These are phyloP conservation scores for Cymbopogon flexuosus DNA, from an alignment of 202 grass and related monocot genomes.

Conservation along the genomic window DNA sequence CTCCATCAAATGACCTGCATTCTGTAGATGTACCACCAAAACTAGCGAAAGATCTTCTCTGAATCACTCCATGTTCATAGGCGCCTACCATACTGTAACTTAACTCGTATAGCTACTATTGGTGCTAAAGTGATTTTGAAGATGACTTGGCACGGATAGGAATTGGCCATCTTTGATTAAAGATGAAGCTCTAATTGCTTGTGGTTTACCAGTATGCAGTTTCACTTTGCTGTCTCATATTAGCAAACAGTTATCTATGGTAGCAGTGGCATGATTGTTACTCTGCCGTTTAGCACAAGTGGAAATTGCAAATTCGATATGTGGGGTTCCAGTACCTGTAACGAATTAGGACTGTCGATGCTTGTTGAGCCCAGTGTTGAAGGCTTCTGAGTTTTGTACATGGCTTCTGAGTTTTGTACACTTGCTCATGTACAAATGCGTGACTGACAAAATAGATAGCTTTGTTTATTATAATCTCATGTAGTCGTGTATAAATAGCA, in stretches of 20 bases:
- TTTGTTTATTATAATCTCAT: no score
- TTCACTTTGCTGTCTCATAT: neutral
- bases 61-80: slow-evolving; percentile 22
- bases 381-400: neutral
- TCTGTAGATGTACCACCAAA: slow-evolving; percentile 52
- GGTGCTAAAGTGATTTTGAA: slow-evolving; percentile 27
- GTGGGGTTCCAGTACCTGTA: neutral
- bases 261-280: neutral
- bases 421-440: no score
- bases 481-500: no score
- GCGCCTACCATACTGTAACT: slow-evolving; percentile 22
- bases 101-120: neutral
- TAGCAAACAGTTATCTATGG: neutral
- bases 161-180: slow-evolving; percentile 17
- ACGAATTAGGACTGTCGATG: slow-evolving; percentile 1
- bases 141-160: slow-evolving; percentile 31
- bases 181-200: slow-evolving; percentile 2
- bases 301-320: slow-evolving; percentile 1
- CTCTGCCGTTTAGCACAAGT: neutral
- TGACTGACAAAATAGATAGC: no score
- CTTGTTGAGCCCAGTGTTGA: neutral
- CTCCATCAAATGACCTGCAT: slow-evolving; percentile 35
- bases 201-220: neutral
- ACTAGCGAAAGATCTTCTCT: slow-evolving; percentile 66
- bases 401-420: no score